Conservation (phyloP, 139 green algal genomes). For the Closterium sp. region DNA sequence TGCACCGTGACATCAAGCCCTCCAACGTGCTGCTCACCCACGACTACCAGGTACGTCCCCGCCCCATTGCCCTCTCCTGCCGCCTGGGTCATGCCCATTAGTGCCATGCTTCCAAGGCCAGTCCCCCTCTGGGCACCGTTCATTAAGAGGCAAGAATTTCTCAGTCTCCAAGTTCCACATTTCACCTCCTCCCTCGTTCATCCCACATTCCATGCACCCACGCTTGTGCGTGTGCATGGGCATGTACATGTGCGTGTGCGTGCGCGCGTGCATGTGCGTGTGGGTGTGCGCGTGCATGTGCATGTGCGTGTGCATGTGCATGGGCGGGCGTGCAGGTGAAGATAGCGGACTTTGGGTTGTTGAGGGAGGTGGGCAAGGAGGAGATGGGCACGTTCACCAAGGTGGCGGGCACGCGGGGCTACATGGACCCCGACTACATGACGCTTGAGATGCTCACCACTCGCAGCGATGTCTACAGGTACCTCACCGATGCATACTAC, state of each 20-base stretch:
- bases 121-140: background rate
- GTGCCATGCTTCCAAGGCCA: background rate
- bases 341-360: background rate
- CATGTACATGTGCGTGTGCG: no score
- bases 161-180: background rate
- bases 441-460: constrained; percentile 6
- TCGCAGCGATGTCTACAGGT: constrained; percentile 44
- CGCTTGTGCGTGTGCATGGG: background rate
- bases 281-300: no score
- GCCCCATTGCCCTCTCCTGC: no score
- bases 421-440: constrained; percentile 44
- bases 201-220: background rate
- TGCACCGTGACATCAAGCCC: constrained; percentile 60
- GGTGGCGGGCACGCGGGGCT: constrained; percentile 35
- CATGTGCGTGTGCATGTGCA: background rate
- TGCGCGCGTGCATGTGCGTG: background rate
- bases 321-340: background rate
- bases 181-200: background rate
- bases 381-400: constrained; percentile 15
- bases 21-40: constrained; percentile 57
- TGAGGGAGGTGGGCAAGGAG: background rate
- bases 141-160: background rate
- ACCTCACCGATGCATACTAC: background rate
- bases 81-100: background rate
- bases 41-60: background rate